Conservation (phyloP, 2,329 filamentous ascomycete genomes). For the Colletotrichum falcatum region DNA sequence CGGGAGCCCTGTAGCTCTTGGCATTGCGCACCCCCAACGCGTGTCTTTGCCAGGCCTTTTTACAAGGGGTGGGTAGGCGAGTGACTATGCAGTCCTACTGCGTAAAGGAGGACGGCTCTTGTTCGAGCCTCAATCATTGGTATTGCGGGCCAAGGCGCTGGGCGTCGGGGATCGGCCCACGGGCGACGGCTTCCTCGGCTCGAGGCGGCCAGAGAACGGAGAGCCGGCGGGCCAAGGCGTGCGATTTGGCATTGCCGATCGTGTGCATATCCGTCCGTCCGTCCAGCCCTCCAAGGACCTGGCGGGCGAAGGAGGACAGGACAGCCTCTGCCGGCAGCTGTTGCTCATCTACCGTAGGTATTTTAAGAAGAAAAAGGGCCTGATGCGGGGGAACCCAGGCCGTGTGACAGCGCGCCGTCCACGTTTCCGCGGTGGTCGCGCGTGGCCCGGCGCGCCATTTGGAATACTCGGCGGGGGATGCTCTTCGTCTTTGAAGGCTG, state of each 20-base stretch:
- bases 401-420: not conserved
- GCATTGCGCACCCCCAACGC: slow-evolving; percentile 16
- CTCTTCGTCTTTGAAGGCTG: not conserved
- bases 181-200: slow-evolving; percentile 20
- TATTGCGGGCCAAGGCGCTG: slow-evolving; percentile 36
- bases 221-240: not conserved
- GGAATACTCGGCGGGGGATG: no score
- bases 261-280: not conserved
- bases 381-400: not conserved
- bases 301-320: not conserved
- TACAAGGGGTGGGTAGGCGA: no score
- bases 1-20: slow-evolving; percentile 30
- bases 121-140: slow-evolving; percentile 36
- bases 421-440: not conserved
- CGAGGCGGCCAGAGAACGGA: not conserved
- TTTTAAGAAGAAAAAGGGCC: no score
- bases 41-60: not conserved
- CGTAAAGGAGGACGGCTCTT: slow-evolving; percentile 22
- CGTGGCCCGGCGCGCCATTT: not conserved
- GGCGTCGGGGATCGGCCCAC: slow-evolving; percentile 23
- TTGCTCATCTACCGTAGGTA: not conserved
- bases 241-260: not conserved
- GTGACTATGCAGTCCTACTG: no score
- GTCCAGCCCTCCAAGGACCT: not conserved
- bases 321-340: not conserved